Base-by-base conservation (phyloP, 371 early-diverging fungal genomes). In the Mortierella sp. region DNA sequence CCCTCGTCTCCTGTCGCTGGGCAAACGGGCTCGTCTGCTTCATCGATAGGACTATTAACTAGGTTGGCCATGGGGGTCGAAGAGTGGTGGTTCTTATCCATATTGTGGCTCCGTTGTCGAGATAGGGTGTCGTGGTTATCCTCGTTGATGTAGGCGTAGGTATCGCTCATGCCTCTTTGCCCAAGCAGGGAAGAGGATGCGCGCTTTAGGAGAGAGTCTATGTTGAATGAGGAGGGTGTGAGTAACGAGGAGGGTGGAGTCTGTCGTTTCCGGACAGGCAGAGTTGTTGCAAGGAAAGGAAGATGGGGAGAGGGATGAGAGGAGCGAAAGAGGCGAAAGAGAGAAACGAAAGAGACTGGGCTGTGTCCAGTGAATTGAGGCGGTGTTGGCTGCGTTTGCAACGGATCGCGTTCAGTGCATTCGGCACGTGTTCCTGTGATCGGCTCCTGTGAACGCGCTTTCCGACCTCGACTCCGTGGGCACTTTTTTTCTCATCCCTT, bases 401-500 rank as follows among this genome's bases (percentile, higher is more conserved):
- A 7, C 34, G 34, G 34, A 10, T 10, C 10, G 34, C 7, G 34
- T 34, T 4, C 7, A 34, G 10, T 10, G 34, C 10, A 10, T 4
- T 7, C 10, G 34, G 34, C 7, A 34, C 10, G 34, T 10, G 10
- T 10, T 4, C 34, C 34, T 4, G 10, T 34, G 7, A 34, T 10
- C 48, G 6, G 38, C 2, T 4, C 62, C 62, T 54, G 54, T 62
- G 62, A 48, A 47, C 53, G 34, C 62, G 54, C 62, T 54, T 54
- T 54, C 62, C 62, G 62, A 7, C 7, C 4, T 34, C 7, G 53
- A 38, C 42, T 21, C 27, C 60, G 60, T 51, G 60, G 46, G 30
- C 51, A 39, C 27, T 39, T 21, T 54, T 48, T 38, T 27, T 27
- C 26, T 34, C 26, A 7, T 31, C n/a, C 8, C 53, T 8, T 23